A percentile compares a stretch with the other conserved stretches of the same genome.
Evolutionary conservation across 257 asterid genomes (phyloP).

Genomic region (Verbascum thapsus): DNA sequence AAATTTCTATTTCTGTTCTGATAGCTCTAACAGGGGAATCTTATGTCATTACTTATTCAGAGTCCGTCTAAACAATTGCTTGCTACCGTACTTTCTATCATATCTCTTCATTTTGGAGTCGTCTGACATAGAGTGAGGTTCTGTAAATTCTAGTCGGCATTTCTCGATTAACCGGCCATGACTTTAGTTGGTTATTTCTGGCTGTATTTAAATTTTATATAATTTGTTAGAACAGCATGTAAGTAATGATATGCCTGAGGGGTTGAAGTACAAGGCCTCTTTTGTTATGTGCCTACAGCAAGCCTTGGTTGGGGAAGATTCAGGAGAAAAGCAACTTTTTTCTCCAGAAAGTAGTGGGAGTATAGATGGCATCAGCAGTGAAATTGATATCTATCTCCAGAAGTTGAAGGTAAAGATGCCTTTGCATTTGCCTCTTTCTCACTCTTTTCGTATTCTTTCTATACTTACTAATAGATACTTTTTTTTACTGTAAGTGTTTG

Average conservation of each 20-base stretch:
- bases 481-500: too few species aligned
- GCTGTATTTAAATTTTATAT: too few species aligned
- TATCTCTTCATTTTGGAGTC: conserved; percentile 20
- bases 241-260: conserved; percentile 23
- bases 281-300: conserved; percentile 61
- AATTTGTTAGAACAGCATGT: too few species aligned
- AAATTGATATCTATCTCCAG: conserved; percentile 63
- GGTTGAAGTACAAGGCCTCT: conserved; percentile 28
- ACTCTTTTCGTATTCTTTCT: conserved; percentile 21
- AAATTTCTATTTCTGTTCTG: conserved; percentile 8
- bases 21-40: conserved; percentile 12
- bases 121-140: conserved; percentile 12
- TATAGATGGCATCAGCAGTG: conserved; percentile 60
- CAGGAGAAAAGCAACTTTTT: conserved; percentile 88
- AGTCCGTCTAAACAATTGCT: conserved; percentile 9
- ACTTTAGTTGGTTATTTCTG: too few species aligned
- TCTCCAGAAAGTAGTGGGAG: conserved; percentile 52
- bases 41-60: not conserved
- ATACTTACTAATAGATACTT: too few species aligned
- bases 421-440: conserved; percentile 22
- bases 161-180: too few species aligned
- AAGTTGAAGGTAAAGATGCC: conserved; percentile 78
- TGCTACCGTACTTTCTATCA: conserved; percentile 21
- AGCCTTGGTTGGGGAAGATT: conserved; percentile 98
- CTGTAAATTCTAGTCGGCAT: conserved; percentile 19